Evolutionary conservation across 257 asterid species (phyloP), one percentile per base, ranked within the genome.

Genomic region (Parsonsia alboflavescens): DNA sequence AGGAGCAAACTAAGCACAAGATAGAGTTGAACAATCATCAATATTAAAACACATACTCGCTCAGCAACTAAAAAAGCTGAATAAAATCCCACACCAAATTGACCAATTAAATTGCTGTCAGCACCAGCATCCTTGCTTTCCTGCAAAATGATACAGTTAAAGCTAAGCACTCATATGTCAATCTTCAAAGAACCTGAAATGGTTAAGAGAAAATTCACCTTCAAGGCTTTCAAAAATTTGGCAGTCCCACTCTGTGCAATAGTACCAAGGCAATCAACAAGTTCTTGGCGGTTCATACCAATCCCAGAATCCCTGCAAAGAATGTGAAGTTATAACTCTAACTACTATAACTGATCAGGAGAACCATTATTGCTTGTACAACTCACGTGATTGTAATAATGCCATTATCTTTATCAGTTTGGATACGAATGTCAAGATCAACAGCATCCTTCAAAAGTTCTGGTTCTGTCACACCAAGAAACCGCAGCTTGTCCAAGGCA

Each of bases 191-290:
- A 39, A 44, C 48, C 17, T 10, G 16, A 7, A 49, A 28, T 62
- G 68, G 21, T 17, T 48, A 70, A 73, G 72, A 26, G 26, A 46
- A 33, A 74, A 57, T 30, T 12, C 62, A 92, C 99, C 99, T 92
- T 95, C 78, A 92, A 75, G 63, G 97, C 92, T 85, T 90, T 90
- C 49, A 95, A 82, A 80, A 95, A 95, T 84, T 95, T 95, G 13
- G 99, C 98, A 71, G 99, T 95, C 77, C 99, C 99, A 89, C 99
- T 95, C 76, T 95, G 98, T 64, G 99, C 99, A 13, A 95, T 95
- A 39, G 99, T 95, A 68, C 99, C 99, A 81, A 95, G 98, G 79
- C 96, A 89, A 76, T 92, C 99, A 57, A 95, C 89, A 71, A 95
- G 86, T 83, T 95, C 99, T 82, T 89, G 85, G 62, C 90, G 95